These are phyloP conservation scores for Arabidopsis suecica DNA, from an alignment of 345 rosid genomes.

Conservation along the genomic window DNA sequence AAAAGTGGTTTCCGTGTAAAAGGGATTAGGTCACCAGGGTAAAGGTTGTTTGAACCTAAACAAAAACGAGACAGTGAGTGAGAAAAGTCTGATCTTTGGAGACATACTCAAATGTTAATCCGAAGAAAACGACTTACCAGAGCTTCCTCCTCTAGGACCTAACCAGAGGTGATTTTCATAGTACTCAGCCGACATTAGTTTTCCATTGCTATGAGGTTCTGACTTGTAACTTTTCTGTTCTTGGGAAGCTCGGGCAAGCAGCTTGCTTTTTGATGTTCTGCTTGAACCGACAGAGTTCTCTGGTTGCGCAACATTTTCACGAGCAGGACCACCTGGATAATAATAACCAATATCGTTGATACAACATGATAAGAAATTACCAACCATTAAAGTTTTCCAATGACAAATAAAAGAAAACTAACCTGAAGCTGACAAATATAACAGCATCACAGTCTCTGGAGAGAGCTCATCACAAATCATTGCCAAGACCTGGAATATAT, in stretches of 20 bases:
- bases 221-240: slow-evolving; percentile 57
- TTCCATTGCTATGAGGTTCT: slow-evolving; percentile 63
- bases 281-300: slow-evolving; percentile 65
- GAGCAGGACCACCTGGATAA: slow-evolving; percentile 67
- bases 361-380: slow-evolving; percentile 3
- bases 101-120: slow-evolving; percentile 15
- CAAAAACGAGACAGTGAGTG: slow-evolving; percentile 19
- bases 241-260: slow-evolving; percentile 52
- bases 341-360: slow-evolving; percentile 32
- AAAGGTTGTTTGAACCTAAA: slow-evolving; percentile 77
- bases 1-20: slow-evolving; percentile 92
- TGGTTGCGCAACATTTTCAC: slow-evolving; percentile 44
- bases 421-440: slow-evolving; percentile 93
- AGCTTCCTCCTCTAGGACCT: slow-evolving; percentile 73
- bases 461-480: slow-evolving; percentile 89
- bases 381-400: slow-evolving; percentile 32
- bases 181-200: slow-evolving; percentile 48
- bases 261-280: slow-evolving; percentile 66
- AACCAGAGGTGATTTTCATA: slow-evolving; percentile 65
- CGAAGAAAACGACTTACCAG: slow-evolving; percentile 58
- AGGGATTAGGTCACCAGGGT: slow-evolving; percentile 95
- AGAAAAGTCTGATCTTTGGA: slow-evolving; percentile 16
- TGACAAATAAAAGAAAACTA: slow-evolving; percentile 36
- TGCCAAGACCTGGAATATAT: slow-evolving; percentile 75
- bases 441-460: slow-evolving; percentile 75